These are phyloP conservation scores for Diplodia intermedia DNA, from an alignment of 2,329 filamentous ascomycete species.

Conservation along the genomic window DNA sequence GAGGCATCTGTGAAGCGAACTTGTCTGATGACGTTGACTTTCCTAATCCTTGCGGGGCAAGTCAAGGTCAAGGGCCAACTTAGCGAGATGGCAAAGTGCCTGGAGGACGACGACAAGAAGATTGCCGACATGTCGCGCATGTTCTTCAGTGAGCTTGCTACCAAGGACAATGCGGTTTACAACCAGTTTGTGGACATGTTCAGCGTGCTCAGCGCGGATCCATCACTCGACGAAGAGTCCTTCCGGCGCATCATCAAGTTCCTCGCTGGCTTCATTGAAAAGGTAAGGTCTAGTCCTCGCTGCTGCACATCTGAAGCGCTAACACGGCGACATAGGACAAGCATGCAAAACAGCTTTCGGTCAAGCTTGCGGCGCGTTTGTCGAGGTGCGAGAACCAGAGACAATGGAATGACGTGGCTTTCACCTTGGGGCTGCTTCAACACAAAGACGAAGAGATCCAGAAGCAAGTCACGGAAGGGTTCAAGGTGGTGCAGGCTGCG, in stretches of 20 bases:
- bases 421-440: conserved; percentile 84
- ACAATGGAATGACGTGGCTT: conserved; percentile 98
- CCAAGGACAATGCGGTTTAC: conserved; percentile 98
- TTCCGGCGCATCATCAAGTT: conserved; percentile 90
- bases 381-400: conserved; percentile 87
- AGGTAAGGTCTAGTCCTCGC: conserved; percentile 62
- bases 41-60: conserved; percentile 94
- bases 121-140: conserved; percentile 93
- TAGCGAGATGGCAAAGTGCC: conserved; percentile 98
- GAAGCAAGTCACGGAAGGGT: conserved; percentile 77
- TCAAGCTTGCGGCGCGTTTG: conserved; percentile 88
- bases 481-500: conserved; percentile 58
- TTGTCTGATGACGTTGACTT: conserved; percentile 97
- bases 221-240: conserved; percentile 80
- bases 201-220: conserved; percentile 83
- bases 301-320: conserved; percentile 33
- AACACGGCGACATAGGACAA: conserved; percentile 72
- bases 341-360: conserved; percentile 90
- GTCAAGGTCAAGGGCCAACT: conserved; percentile 99
- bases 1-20: conserved; percentile 94
- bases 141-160: conserved; percentile 98
- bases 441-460: conserved; percentile 92
- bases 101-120: conserved; percentile 93
- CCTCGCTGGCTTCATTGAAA: conserved; percentile 93
- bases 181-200: conserved; percentile 99